These are phyloP conservation scores for Saccharata proteae DNA, from an alignment of 2,329 filamentous ascomycete species.

Conservation along the genomic window DNA sequence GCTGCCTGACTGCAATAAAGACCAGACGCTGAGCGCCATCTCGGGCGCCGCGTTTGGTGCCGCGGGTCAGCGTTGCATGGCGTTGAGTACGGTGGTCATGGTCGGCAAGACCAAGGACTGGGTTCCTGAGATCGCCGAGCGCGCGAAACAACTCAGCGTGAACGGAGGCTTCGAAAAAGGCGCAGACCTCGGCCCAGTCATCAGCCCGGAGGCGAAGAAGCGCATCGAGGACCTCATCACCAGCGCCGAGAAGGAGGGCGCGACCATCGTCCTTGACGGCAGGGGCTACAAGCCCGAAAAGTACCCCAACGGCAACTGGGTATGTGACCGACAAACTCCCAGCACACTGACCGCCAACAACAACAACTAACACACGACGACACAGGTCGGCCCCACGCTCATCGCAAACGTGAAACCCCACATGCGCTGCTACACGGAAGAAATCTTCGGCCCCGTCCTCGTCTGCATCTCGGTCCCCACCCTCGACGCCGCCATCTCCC, in stretches of 20 bases:
- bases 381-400: constrained; percentile 66
- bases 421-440: constrained; percentile 76
- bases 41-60: constrained; percentile 75
- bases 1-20: constrained; percentile 79
- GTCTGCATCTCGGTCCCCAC: constrained; percentile 70
- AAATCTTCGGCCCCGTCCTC: constrained; percentile 77
- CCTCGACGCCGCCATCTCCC: constrained; percentile 64
- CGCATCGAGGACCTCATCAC: constrained; percentile 66
- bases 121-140: constrained; percentile 65
- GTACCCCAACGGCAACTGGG: constrained; percentile 74
- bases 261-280: constrained; percentile 71
- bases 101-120: constrained; percentile 77
- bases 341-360: not conserved
- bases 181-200: constrained; percentile 71
- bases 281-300: constrained; percentile 62
- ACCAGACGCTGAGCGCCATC: constrained; percentile 75
- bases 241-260: constrained; percentile 67
- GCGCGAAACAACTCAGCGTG: constrained; percentile 59
- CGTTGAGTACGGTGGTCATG: constrained; percentile 69
- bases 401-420: constrained; percentile 67
- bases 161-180: constrained; percentile 73
- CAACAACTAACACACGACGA: not conserved
- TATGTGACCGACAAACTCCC: constrained; percentile 24
- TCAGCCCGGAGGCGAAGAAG: constrained; percentile 65
- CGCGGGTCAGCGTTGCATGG: constrained; percentile 79